These are phyloP conservation scores for Paramecium pentaurelia DNA, from an alignment of 73 alveolate genomes.

Conservation along the genomic window DNA sequence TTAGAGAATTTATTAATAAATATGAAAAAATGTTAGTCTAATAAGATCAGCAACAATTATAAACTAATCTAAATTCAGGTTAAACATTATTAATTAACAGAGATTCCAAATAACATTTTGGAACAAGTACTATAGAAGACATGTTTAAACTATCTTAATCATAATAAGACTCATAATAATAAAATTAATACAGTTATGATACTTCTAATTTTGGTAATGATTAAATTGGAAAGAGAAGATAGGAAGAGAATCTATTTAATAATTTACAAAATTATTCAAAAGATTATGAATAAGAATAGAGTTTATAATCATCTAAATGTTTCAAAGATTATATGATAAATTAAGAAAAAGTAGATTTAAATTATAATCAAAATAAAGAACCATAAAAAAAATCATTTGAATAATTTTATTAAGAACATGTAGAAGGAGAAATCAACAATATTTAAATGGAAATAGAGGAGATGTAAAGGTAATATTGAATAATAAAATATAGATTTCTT, in stretches of 20 bases:
- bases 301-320: background rate
- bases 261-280: background rate
- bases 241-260: background rate
- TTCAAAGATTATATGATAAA: background rate
- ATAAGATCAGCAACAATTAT: background rate
- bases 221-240: background rate
- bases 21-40: background rate
- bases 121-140: background rate
- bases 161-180: background rate
- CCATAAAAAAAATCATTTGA: background rate
- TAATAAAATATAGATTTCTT: background rate
- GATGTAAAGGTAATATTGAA: background rate
- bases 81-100: background rate
- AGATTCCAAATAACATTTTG: background rate
- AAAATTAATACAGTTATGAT: background rate
- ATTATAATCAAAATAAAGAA: background rate
- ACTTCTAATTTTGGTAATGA: constrained; percentile 28
- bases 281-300: background rate
- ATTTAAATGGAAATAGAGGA: background rate
- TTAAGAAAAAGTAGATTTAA: background rate
- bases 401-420: constrained; percentile 6
- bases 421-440: background rate
- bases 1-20: background rate
- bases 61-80: background rate
- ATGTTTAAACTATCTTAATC: background rate